Conservation (phyloP, 2,329 filamentous ascomycete species). For the Beauveria medogensis region DNA sequence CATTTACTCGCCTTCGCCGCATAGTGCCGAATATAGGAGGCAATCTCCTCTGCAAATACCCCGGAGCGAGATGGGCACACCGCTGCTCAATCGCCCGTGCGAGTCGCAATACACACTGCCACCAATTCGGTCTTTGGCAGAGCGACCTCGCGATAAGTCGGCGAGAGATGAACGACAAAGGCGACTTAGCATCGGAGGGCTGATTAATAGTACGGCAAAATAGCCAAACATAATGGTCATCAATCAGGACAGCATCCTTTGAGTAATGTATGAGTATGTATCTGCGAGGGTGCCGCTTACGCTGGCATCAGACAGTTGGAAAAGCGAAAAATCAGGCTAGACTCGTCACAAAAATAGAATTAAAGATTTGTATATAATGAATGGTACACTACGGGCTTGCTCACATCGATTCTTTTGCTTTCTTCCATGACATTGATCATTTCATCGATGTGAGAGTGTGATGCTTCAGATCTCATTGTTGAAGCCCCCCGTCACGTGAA, state of each 20-base stretch:
- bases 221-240: background rate
- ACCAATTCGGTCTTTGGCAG: slow-evolving; percentile 36
- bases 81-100: slow-evolving; percentile 24
- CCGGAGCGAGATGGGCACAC: slow-evolving; percentile 35
- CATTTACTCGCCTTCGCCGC: slow-evolving; percentile 37
- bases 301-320: background rate
- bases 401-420: background rate
- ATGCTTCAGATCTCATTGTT: background rate
- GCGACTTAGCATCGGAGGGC: slow-evolving; percentile 10
- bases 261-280: background rate
- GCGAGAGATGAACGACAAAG: background rate
- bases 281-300: background rate
- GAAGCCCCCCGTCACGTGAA: slow-evolving; percentile 6
- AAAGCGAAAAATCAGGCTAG: background rate
- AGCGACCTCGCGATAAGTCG: slow-evolving; percentile 14
- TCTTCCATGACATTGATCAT: background rate
- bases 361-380: background rate
- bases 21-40: slow-evolving; percentile 36
- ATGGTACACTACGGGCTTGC: background rate
- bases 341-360: background rate
- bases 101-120: slow-evolving; percentile 36
- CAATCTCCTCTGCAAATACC: slow-evolving; percentile 44
- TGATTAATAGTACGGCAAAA: slow-evolving; percentile 4
- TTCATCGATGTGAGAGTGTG: background rate
- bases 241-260: background rate